These are phyloP conservation scores for Ceratobasidium sp. DNA, from an alignment of 1,284 basidiomycete species.

Conservation along the genomic window DNA sequence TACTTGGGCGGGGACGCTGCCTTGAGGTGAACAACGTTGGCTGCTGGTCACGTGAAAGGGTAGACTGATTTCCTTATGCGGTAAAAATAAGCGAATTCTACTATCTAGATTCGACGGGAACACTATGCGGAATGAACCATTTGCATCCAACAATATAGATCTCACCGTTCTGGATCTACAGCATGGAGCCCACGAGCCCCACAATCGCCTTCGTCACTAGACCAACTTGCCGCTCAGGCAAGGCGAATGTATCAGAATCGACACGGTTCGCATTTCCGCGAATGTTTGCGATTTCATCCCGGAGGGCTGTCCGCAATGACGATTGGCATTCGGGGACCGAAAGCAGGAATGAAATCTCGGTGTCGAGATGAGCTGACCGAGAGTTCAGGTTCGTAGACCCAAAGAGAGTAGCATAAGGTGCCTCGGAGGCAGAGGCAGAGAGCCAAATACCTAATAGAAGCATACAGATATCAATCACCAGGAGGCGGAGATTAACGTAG, in stretches of 20 bases:
- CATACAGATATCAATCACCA: neutral
- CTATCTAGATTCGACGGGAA: slow-evolving; percentile 11
- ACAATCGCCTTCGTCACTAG: slow-evolving; percentile 67
- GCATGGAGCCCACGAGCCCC: slow-evolving; percentile 69
- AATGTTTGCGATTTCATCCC: slow-evolving; percentile 56
- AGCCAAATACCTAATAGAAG: slow-evolving; percentile 77
- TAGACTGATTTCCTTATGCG: slow-evolving; percentile 1
- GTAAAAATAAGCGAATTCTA: neutral
- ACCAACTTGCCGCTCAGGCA: slow-evolving; percentile 68
- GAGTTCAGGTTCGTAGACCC: slow-evolving; percentile 97
- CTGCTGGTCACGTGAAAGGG: slow-evolving; percentile 22
- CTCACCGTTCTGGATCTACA: slow-evolving; percentile 51
- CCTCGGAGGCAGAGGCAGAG: slow-evolving; percentile 60
- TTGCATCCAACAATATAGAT: neutral
- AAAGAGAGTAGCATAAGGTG: slow-evolving; percentile 68
- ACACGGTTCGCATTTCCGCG: slow-evolving; percentile 55
- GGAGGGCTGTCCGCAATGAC: slow-evolving; percentile 54
- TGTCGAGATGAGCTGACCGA: slow-evolving; percentile 88
- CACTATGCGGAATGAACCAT: neutral
- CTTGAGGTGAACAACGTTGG: slow-evolving; percentile 23
- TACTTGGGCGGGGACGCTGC: neutral
- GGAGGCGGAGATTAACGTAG: slow-evolving; percentile 12
- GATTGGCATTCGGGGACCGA: slow-evolving; percentile 68
- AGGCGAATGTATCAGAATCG: slow-evolving; percentile 55
- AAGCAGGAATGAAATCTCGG: slow-evolving; percentile 84